Evolutionary conservation across 2,329 filamentous ascomycete species (phyloP), one percentile per base, ranked within the genome.

Genomic region (Endoconidiophora laricicola): DNA sequence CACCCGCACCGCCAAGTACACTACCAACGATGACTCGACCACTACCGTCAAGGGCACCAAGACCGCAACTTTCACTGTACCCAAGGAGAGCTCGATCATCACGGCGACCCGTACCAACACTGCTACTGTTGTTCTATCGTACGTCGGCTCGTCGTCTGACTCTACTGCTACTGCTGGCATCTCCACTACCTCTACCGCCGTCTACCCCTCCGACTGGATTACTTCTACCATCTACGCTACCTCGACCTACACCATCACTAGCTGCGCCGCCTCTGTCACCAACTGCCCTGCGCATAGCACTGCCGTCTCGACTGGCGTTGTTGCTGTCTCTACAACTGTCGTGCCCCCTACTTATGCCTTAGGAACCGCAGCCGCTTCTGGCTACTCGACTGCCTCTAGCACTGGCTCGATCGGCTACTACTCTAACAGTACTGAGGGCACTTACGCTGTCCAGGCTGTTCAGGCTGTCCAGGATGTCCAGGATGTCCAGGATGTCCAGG

Each of bases 311-410:
- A 38, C 44, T 23, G 44, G 24, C n/a, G 16, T 38, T 22, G 26
- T 46, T 38, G 29, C 44, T 36, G 44, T 46, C 18, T 46, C 33
- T 6, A 46, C 44, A 16, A 46, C 44, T 24, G 29, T 46, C 14
- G 10, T n/a, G 14, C 44, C 38, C n/a, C n/a, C 20, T 7, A 40
- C 38, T n/a, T 16, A 40, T 16, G 38, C 38, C 33, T 33, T 6
- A 4, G 5, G 26, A 6, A 29, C 29, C 38, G 44, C n/a, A 23
- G 29, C 7, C 29, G 12, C 16, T 39, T 38, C n/a, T 37, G 26
- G 14, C 23, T 39, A 22, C 26, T 38, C 29, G 14, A 10, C 18
- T 46, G n/a, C 18, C 29, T 33, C 29, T 33, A 33, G 29, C 29
- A 33, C 29, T 33, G 29, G 29, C 29, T 12, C 12, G 29, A 3